Evolutionary conservation across 225 moss, liverwort and hornwort species (phyloP).

Genomic region (Climacium dendroides): DNA sequence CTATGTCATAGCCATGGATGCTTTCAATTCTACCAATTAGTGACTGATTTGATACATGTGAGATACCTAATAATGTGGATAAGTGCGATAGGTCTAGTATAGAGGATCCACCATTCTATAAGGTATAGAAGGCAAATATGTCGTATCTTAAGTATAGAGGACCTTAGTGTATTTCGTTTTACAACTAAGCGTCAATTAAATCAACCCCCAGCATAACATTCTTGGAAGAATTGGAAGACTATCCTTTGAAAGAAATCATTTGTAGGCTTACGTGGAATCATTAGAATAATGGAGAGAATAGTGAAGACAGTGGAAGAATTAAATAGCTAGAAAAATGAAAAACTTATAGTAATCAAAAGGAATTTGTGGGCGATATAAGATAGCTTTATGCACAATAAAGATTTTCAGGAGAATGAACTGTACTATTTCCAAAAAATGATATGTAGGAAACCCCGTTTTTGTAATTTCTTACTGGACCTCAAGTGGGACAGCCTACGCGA

Average conservation of each 20-base stretch:
- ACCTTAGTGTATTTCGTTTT: background rate
- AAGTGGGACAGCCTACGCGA: background rate
- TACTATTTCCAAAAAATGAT: background rate
- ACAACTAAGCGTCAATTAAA: no score
- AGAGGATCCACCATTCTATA: background rate
- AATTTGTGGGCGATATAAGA: background rate
- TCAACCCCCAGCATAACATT: background rate
- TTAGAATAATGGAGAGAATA: background rate
- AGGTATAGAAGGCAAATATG: background rate
- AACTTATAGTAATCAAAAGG: no score
- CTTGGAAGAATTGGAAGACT: background rate
- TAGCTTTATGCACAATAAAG: no score
- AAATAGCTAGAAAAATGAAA: background rate
- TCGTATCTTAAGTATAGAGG: background rate
- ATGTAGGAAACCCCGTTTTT: no score
- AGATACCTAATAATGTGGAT: background rate
- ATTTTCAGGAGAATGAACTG: background rate
- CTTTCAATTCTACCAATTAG: background rate
- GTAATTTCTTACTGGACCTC: background rate
- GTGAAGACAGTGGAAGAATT: background rate
- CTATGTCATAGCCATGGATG: background rate
- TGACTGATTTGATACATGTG: background rate
- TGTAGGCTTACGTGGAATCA: background rate
- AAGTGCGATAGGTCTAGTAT: background rate
- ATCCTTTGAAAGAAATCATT: no score